Base-by-base conservation (phyloP, 2,329 filamentous ascomycete genomes). In the Paramyrothecium roridum region DNA sequence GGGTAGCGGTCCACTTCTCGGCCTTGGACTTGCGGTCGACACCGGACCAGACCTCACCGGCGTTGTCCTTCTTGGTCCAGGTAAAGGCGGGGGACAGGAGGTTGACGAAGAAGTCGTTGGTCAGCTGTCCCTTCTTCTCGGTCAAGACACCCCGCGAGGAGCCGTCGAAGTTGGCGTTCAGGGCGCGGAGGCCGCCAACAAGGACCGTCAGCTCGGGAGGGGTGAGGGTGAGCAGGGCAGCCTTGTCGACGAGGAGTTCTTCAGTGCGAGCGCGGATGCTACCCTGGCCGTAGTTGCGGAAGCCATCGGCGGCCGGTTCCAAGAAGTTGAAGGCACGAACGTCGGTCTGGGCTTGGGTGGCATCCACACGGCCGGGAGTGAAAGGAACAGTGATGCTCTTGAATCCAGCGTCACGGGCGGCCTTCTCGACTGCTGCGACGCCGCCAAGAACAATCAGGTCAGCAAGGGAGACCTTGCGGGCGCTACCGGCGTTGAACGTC, bases 21-120 rank as follows among this genome's bases (percentile, higher is more conserved):
- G 75, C 65, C 52, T 86, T 86, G 17, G 80, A 82, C 76, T 85
- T 85, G 69, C 84, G 85, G 74, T 90, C 86, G 16, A 73, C 65
- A 37, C 86, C 88, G 58, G 85, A 80, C 70, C 81, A 91, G 52
- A 79, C 54, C 63, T 91, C 87, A 34, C 73, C 68, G 53, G 71
- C 73, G n/a, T 63, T 61, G 55, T 75, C 61, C 22, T 73, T 72
- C 43, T 73, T 73, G 20, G 64, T 64, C 89, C 89, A 92, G 21
- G 73, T 76, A 8, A 81, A 89, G 70, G 73, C 75, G 64, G 80
- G 82, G 65, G 91, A 88, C 22, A 93, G 81, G 2, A 93, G 78
- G 75, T 92, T 91, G 72, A 90, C 81, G 67, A 93, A 93, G 80
- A 91, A 93, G 75, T 92, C 89, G 72, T 89, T 91, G 66, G 85